These are phyloP conservation scores for Aspergillus floridensis DNA, from an alignment of 2,329 filamentous ascomycete species.

Conservation along the genomic window DNA sequence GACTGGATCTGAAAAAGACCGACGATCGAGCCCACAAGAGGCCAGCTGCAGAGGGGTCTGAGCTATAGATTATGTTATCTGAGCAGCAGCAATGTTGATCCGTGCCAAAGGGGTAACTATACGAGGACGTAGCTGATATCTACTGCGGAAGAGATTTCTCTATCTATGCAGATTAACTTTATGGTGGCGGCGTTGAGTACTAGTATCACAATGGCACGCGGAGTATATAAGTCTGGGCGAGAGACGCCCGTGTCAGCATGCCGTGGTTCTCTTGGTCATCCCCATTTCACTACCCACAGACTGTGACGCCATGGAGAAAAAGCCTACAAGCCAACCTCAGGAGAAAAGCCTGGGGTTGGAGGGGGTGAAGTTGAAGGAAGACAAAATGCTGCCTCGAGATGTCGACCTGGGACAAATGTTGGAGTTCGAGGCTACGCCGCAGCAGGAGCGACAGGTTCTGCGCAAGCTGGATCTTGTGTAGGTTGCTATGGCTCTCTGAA, in stretches of 20 bases:
- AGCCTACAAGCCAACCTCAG: conserved; percentile 5
- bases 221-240: not conserved
- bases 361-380: conserved; percentile 16
- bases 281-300: not conserved
- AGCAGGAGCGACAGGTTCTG: conserved; percentile 25
- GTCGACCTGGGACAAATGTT: conserved; percentile 28
- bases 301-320: conserved; percentile 20
- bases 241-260: not conserved
- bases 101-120: not conserved
- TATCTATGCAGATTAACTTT: not conserved
- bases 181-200: not conserved
- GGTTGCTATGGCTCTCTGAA: not conserved
- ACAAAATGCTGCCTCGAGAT: conserved; percentile 20
- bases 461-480: conserved; percentile 29
- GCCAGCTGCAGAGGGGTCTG: not conserved
- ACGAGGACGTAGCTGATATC: not conserved
- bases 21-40: not conserved
- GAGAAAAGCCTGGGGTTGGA: conserved; percentile 14
- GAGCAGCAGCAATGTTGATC: not conserved
- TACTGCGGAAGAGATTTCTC: not conserved
- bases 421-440: conserved; percentile 22
- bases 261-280: not conserved
- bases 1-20: not conserved
- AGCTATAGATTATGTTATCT: not conserved
- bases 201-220: not conserved